These are phyloP conservation scores for Penicillium arizonense DNA, from an alignment of 495 filamentous ascomycete genomes.

Conservation along the genomic window DNA sequence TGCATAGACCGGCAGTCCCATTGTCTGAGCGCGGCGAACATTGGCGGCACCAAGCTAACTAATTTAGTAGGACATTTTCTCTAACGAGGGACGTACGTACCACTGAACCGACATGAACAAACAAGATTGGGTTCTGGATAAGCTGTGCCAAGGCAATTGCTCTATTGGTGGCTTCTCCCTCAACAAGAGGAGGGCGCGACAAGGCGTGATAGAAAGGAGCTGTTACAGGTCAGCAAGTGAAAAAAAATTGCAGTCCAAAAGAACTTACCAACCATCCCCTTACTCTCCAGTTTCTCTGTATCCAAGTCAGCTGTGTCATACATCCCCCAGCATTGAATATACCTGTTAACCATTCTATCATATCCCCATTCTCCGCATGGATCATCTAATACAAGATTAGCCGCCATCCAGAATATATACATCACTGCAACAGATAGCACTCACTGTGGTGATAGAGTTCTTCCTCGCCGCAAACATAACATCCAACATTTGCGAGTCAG, in stretches of 20 bases:
- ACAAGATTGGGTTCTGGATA: conserved; percentile 44
- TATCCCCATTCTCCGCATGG: conserved; percentile 19
- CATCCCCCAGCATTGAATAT: not conserved
- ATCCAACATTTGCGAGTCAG: conserved; percentile 14
- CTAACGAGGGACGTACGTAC: conserved; percentile 15
- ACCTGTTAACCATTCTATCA: conserved; percentile 15
- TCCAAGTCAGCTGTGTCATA: not conserved
- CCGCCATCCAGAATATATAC: too few relatives aligned
- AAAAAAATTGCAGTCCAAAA: not conserved
- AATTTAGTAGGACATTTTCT: not conserved
- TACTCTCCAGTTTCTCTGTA: not conserved
- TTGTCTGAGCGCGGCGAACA: conserved; percentile 21
- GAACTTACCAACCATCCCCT: not conserved
- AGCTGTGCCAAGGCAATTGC: conserved; percentile 43
- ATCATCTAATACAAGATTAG: conserved; percentile 9
- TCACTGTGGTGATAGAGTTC: conserved; percentile 14
- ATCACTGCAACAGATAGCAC: conserved; percentile 15
- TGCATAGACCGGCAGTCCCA: conserved; percentile 35
- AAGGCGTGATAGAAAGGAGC: conserved; percentile 37
- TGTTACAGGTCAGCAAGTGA: not conserved
- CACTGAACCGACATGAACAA: conserved; percentile 38
- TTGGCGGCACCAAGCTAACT: not conserved
- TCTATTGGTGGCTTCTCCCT: conserved; percentile 44
- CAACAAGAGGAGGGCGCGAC: conserved; percentile 31
- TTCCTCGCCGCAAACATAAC: not conserved